Evolutionary conservation across 148 eudicot species (phyloP).

Genomic region (Rhododendron mucronatum): DNA sequence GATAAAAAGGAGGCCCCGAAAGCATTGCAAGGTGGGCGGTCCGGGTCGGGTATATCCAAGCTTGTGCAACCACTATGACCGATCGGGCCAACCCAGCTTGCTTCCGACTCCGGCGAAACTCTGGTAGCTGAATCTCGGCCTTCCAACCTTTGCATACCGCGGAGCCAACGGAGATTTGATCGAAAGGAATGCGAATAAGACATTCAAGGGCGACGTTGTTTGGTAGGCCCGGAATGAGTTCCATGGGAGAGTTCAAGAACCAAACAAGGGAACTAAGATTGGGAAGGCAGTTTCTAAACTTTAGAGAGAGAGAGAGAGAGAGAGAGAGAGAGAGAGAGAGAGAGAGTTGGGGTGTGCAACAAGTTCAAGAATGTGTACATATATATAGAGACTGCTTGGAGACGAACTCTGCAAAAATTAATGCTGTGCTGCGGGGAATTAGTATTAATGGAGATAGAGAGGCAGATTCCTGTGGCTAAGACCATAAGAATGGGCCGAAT

Average conservation of each 20-base stretch:
- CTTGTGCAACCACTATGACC: constrained; percentile 51
- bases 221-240: constrained; percentile 62
- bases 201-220: constrained; percentile 63
- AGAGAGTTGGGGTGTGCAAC: not conserved
- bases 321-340: not conserved
- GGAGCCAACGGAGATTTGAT: constrained; percentile 35
- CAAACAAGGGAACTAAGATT: not conserved
- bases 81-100: constrained; percentile 36
- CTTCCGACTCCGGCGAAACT: constrained; percentile 40
- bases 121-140: constrained; percentile 29
- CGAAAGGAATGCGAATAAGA: constrained; percentile 45
- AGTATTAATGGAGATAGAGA: not conserved
- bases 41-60: constrained; percentile 24
- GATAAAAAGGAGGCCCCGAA: constrained; percentile 30
- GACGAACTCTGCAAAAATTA: not conserved
- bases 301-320: not conserved
- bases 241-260: constrained; percentile 25
- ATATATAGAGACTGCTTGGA: not conserved
- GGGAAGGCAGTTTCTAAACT: not conserved
- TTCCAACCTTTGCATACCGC: constrained; percentile 54
- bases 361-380: not conserved
- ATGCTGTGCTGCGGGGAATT: too few relatives aligned
- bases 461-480: not conserved
- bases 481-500: not conserved
- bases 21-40: constrained; percentile 6